Evolutionary conservation across 345 rosid genomes (phyloP).

Genomic region (Diplotaxis tenuifolia): DNA sequence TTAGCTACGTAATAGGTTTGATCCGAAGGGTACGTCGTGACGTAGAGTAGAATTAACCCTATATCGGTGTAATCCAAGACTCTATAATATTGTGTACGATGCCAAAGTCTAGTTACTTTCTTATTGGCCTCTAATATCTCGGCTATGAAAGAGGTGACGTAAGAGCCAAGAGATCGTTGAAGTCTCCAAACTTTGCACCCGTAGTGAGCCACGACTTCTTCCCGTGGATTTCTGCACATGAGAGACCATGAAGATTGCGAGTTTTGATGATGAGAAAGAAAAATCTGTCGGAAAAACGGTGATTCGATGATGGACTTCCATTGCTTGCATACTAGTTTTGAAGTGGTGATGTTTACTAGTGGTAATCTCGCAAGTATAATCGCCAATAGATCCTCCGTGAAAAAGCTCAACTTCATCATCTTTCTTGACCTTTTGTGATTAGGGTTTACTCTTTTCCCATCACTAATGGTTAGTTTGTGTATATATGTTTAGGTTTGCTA

Average conservation of each 20-base stretch:
- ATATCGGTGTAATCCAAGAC: background rate
- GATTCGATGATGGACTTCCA: conserved; percentile 6
- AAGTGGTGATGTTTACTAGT: background rate
- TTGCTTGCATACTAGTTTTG: background rate
- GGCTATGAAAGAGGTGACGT: background rate
- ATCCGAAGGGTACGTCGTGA: background rate
- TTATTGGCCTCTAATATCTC: background rate
- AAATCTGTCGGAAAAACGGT: background rate
- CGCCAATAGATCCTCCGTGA: background rate
- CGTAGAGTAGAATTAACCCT: background rate
- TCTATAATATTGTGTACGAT: background rate
- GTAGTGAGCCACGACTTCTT: background rate
- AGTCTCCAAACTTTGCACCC: background rate
- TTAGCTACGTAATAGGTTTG: background rate
- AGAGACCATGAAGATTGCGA: conserved; percentile 6
- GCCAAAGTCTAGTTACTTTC: background rate
- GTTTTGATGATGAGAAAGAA: background rate
- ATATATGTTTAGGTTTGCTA: too few species aligned
- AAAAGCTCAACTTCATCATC: background rate
- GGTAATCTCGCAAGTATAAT: background rate
- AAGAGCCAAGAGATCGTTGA: background rate
- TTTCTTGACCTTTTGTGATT: background rate
- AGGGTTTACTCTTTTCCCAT: background rate
- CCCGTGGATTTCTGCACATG: background rate
- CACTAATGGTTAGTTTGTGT: background rate